A percentile compares a stretch with the other conserved stretches of the same genome.
Conservation (phyloP, 2,329 filamentous ascomycete species). For the Chrysosphaeria jannelii region DNA sequence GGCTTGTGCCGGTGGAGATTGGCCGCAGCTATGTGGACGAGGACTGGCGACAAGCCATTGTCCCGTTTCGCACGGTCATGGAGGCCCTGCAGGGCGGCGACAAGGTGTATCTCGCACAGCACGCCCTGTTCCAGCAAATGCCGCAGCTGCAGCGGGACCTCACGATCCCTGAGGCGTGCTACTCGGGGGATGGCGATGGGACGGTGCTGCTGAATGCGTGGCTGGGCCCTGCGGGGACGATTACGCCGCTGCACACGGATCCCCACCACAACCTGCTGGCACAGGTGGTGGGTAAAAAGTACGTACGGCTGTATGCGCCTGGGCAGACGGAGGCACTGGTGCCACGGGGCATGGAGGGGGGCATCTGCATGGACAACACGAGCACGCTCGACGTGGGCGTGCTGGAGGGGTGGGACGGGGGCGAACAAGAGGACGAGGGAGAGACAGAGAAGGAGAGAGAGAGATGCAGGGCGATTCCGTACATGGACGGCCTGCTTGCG, state of each 20-base stretch:
- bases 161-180: slow-evolving; percentile 58
- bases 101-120: slow-evolving; percentile 60
- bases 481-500: slow-evolving; percentile 47
- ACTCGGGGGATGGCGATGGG: slow-evolving; percentile 22
- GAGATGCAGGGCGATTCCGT: slow-evolving; percentile 28
- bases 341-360: slow-evolving; percentile 29
- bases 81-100: slow-evolving; percentile 5
- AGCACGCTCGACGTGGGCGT: slow-evolving; percentile 48
- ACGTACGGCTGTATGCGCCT: slow-evolving; percentile 65
- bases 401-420: slow-evolving; percentile 26
- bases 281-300: slow-evolving; percentile 75
- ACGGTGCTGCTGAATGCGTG: slow-evolving; percentile 23
- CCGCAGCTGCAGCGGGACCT: slow-evolving; percentile 51
- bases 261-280: slow-evolving; percentile 78
- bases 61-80: slow-evolving; percentile 46
- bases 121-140: slow-evolving; percentile 62
- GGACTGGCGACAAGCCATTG: slow-evolving; percentile 56
- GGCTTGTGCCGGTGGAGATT: slow-evolving; percentile 63
- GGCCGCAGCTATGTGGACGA: slow-evolving; percentile 69
- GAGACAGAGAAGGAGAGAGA: slow-evolving; percentile 7
- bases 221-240: slow-evolving; percentile 68
- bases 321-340: slow-evolving; percentile 22
- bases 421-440: slow-evolving; percentile 4
- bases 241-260: slow-evolving; percentile 80
- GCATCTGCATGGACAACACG: slow-evolving; percentile 82